Evolutionary conservation across 805 yeast species (phyloP), one percentile per base, ranked within the genome.

Genomic region (Schwanniomyces occidentalis): DNA sequence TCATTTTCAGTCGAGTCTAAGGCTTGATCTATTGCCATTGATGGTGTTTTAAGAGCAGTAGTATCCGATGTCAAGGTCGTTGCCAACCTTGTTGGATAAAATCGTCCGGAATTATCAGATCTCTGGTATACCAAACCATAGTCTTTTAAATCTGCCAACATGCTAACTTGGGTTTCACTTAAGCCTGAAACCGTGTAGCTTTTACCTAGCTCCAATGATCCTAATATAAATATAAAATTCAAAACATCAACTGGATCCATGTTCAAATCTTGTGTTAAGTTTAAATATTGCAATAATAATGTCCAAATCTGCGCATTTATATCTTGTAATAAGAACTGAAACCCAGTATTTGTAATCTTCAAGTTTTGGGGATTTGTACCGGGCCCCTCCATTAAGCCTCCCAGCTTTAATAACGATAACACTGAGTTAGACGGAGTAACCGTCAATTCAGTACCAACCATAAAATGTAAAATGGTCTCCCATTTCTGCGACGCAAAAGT

Each of bases 241-340:
- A 93, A 69, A 23, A 93, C 95, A 52, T 93, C 99, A 13, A 93
- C 98, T 0, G 96, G 89, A 61, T 93, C 95, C 95, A 90, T 87
- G 51, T 85, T 78, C 33, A 87, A 70, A 17, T 80, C 80, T 51
- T 86, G 91, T 1, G 97, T 78, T 72, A 87, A 75, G 54, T 85
- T 83, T 42, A 93, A 65, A 55, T 93, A 93, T 55, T 93, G 96
- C 24, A 93, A 64, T 30, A 93, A 64, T 25, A 93, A 64, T 0
- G 96, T 82, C 99, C 99, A 93, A 12, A 93, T 82, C 60, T 93
- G 99, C 0, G 95, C 84, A 55, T 88, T 89, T 16, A 85, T 85
- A 50, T 90, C 96, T 59, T 91, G 99, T 27, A 93, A 66, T 41
- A 93, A 63, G 52, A 93, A 93, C 64, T 93, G 99, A 61, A 93